Base-by-base conservation (phyloP, 1,139 yeast genomes). In the Protomyces inouyei region DNA sequence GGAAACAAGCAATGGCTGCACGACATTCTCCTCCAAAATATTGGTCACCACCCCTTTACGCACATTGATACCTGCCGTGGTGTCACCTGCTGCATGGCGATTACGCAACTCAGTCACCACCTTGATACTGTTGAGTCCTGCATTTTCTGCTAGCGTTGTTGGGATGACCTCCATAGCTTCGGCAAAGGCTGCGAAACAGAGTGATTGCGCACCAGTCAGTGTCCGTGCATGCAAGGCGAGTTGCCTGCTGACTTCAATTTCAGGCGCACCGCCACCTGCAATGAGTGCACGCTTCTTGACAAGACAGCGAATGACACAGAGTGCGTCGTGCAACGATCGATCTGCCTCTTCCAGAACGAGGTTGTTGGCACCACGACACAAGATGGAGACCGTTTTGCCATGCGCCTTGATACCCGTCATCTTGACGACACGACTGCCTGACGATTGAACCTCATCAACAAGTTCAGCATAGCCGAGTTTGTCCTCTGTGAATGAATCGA, bases 211-310 rank as follows among this genome's bases (percentile, higher is more conserved):
- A 57, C 99, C 98, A 23, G 90, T 83, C 69, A 89, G 80, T 56
- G 84, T 79, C 68, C 87, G 83, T 23, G 97, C 82, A 76, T 92
- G 97, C 72, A 85, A 86, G 76, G 84, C 80, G 71, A 93, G 78
- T 32, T 85, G 84, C 72, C 96, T 85, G 4, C 98, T 86, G 16
- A 92, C 87, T 78, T 93, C 98, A 71, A 93, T 85, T 78, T 93
- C 99, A 57, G 98, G 97, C 4, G 98, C 98, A 71, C 98, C 98
- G 70, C 99, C 98, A 72, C 99, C 99, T 14, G 98, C 97, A 77
- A 93, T 90, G 73, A 93, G 80, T 1, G 97, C 98, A 74, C 85
- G 88, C 76, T 91, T 93, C 76, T 93, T 92, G 52, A 95, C 98
- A 66, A 93, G 80, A 79, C 98, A 93, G 75, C 98, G 86, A 66